Conservation (phyloP, 1,284 basidiomycete genomes). For the Stereum hirsutum region DNA sequence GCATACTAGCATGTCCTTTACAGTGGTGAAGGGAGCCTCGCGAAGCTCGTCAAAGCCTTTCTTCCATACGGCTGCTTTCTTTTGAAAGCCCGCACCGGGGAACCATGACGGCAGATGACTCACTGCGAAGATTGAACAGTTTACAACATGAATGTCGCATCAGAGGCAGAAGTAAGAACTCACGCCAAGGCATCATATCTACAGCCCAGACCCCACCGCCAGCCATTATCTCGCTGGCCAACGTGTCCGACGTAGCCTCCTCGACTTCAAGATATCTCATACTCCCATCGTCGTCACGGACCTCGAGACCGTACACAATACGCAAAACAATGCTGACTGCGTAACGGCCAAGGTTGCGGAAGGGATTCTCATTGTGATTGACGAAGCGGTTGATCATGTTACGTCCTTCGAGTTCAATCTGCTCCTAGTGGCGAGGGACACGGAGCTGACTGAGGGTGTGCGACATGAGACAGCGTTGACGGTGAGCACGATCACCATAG, state of each 20-base stretch:
- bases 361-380: neutral
- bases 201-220: slow-evolving; percentile 7
- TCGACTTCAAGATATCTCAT: slow-evolving; percentile 1
- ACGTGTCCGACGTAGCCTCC: slow-evolving; percentile 1
- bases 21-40: slow-evolving; percentile 3
- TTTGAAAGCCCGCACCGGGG: slow-evolving; percentile 32
- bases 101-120: slow-evolving; percentile 31
- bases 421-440: neutral
- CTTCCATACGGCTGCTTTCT: slow-evolving; percentile 28
- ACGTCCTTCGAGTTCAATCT: neutral
- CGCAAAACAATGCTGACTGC: neutral
- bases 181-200: slow-evolving; percentile 6
- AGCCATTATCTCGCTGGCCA: slow-evolving; percentile 2
- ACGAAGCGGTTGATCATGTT: neutral
- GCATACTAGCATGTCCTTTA: slow-evolving; percentile 2
- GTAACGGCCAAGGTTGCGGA: neutral
- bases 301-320: neutral
- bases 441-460: neutral
- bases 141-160: neutral
- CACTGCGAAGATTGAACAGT: slow-evolving; percentile 10
- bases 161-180: neutral
- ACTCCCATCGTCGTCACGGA: neutral
- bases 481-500: neutral
- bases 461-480: slow-evolving; percentile 1
- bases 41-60: slow-evolving; percentile 7